phyloP scores from a whole-genome alignment of 345 rosid species.

The Pistacia integerrima region DNA sequence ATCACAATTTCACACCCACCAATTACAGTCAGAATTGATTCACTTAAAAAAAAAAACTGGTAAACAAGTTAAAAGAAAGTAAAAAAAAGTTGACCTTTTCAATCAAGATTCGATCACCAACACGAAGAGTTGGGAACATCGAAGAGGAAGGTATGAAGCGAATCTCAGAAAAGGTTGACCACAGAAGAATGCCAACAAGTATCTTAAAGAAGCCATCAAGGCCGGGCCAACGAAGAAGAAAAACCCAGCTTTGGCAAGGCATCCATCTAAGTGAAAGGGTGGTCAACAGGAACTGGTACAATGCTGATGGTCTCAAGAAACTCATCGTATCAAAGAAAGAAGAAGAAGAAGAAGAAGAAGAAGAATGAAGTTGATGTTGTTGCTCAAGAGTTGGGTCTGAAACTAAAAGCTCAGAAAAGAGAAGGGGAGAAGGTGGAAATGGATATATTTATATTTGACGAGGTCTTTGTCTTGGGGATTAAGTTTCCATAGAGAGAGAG shows the following conservation, averaged over 20 bases:
- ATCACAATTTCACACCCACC: not conserved
- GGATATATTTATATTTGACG: not conserved
- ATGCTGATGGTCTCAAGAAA: conserved; percentile 39
- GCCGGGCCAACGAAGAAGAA: conserved; percentile 49
- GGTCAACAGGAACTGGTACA: conserved; percentile 19
- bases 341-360: not conserved
- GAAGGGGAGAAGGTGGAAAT: not conserved
- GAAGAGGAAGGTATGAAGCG: conserved; percentile 45
- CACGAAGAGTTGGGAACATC: conserved; percentile 48
- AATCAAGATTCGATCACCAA: conserved; percentile 46
- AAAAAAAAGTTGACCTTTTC: conserved; percentile 36
- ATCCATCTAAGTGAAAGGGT: conserved; percentile 33
- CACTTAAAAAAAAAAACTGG: not conserved
- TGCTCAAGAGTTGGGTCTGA: too few relatives aligned
- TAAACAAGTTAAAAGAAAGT: not conserved
- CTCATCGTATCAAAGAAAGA: conserved; percentile 26
- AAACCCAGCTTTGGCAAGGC: conserved; percentile 49
- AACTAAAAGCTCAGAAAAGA: not conserved
- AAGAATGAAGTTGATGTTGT: not conserved
- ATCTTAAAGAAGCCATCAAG: conserved; percentile 36
- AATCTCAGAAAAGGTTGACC: conserved; percentile 42
- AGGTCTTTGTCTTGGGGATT: conserved; percentile 7
- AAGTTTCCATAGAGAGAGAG: conserved; percentile 20
- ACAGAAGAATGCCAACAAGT: conserved; percentile 30
- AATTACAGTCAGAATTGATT: not conserved